Conservation (phyloP, 495 filamentous ascomycete genomes). For the Daldinia caldariorum region DNA sequence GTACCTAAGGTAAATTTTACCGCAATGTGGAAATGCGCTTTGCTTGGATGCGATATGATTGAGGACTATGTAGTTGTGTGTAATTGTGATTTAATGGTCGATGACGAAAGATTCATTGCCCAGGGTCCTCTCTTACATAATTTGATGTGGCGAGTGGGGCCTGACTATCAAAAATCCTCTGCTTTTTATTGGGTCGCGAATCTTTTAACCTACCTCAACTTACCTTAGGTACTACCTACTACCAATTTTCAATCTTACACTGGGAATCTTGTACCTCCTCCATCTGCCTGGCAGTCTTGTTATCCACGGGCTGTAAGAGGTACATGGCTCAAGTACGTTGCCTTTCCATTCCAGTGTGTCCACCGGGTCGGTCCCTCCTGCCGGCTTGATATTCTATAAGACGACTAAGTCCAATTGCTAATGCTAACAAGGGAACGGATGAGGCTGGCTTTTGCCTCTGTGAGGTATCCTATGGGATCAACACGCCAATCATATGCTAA, state of each 20-base stretch:
- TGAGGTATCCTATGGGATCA: slow-evolving; percentile 34
- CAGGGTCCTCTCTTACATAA: slow-evolving; percentile 32
- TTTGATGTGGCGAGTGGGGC: slow-evolving; percentile 20
- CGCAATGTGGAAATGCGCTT: slow-evolving; percentile 6
- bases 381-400: neutral
- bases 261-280: neutral
- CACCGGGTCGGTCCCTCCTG: slow-evolving; percentile 36
- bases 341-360: slow-evolving; percentile 17
- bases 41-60: neutral
- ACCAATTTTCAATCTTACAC: neutral
- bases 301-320: too few relatives aligned
- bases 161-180: slow-evolving; percentile 14
- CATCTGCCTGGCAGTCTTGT: neutral
- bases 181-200: neutral
- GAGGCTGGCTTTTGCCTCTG: slow-evolving; percentile 40
- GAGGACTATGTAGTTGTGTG: neutral
- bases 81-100: slow-evolving; percentile 17
- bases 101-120: slow-evolving; percentile 42
- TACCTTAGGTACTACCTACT: too few relatives aligned
- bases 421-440: slow-evolving; percentile 39
- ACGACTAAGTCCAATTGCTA: slow-evolving; percentile 1
- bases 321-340: neutral
- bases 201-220: too few relatives aligned
- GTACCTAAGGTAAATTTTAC: too few relatives aligned
- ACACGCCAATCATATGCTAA: slow-evolving; percentile 33